phyloP scores from a whole-genome alignment of 257 asterid genomes.

The Nicotiana noctiflora region DNA sequence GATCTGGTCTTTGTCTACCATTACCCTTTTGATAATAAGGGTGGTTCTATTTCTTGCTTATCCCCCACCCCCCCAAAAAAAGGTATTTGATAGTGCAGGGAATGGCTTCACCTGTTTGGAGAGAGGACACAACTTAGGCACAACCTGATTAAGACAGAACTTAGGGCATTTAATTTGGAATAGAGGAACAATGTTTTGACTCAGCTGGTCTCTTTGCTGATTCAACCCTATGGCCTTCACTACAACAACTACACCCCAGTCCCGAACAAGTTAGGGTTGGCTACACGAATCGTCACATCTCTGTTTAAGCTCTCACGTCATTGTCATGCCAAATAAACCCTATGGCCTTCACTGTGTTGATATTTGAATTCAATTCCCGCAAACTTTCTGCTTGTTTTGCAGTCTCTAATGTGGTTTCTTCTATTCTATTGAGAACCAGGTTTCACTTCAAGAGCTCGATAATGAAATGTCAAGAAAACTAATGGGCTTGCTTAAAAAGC shows the following conservation, averaged over 20 bases:
- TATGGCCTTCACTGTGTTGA: not conserved
- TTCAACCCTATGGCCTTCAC: not conserved
- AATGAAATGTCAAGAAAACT: constrained; percentile 59
- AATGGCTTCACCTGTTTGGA: not conserved
- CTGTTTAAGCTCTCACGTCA: no score
- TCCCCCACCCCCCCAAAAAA: not conserved
- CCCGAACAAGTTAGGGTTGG: no score
- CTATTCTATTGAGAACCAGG: constrained; percentile 32
- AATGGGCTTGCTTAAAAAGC: constrained; percentile 39
- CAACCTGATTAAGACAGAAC: not conserved
- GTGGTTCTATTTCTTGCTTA: not conserved
- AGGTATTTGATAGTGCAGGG: not conserved
- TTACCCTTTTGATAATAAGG: not conserved
- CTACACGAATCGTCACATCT: no score
- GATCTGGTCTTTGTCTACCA: not conserved
- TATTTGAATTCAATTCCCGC: not conserved
- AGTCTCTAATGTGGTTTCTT: constrained; percentile 6
- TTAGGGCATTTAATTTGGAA: not conserved
- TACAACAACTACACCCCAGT: no score
- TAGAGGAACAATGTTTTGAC: not conserved
- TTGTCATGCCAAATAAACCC: not conserved
- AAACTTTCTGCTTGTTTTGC: constrained; percentile 1
- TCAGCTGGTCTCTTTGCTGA: not conserved
- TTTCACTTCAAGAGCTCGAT: constrained; percentile 41
- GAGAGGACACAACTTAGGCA: not conserved